Conservation (phyloP, 2,329 filamentous ascomycete genomes). For the Pseudogymnoascus sp. region DNA sequence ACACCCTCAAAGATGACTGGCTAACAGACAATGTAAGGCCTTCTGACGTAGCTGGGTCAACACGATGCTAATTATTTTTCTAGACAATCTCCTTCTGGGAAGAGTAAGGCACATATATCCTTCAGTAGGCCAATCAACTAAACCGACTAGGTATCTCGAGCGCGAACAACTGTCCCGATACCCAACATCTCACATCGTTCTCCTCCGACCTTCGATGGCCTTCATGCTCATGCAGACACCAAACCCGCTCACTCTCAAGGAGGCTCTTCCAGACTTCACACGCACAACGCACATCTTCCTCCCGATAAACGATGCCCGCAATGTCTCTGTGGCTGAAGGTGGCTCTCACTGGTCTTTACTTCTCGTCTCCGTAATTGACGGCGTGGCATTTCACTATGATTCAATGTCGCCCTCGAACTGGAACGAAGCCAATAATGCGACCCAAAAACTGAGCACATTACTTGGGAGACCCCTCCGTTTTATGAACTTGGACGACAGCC, state of each 20-base stretch:
- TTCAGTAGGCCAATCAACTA: slow-evolving; percentile 16
- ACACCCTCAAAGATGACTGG: slow-evolving; percentile 87
- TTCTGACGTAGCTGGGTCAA: slow-evolving; percentile 11
- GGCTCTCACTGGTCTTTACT: slow-evolving; percentile 93
- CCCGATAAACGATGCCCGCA: slow-evolving; percentile 82
- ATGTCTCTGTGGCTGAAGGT: slow-evolving; percentile 70
- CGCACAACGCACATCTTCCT: slow-evolving; percentile 88
- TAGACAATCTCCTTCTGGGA: slow-evolving; percentile 97
- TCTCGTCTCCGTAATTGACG: slow-evolving; percentile 79
- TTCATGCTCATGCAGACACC: slow-evolving; percentile 78
- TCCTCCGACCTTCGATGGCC: slow-evolving; percentile 87
- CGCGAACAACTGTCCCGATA: slow-evolving; percentile 75
- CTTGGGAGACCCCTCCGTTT: slow-evolving; percentile 64
- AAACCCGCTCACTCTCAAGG: slow-evolving; percentile 47
- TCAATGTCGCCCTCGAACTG: slow-evolving; percentile 71
- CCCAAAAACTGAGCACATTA: slow-evolving; percentile 60
- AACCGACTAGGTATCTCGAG: slow-evolving; percentile 62
- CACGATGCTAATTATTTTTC: neutral
- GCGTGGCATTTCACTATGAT: slow-evolving; percentile 95
- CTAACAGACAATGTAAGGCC: slow-evolving; percentile 80
- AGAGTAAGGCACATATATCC: slow-evolving; percentile 50
- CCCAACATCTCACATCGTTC: slow-evolving; percentile 76
- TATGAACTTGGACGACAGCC: slow-evolving; percentile 74
- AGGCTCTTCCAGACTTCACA: slow-evolving; percentile 72
- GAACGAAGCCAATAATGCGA: slow-evolving; percentile 61